Evolutionary conservation across 495 filamentous ascomycete genomes (phyloP).

Genomic region (Lepidopterella palustris): DNA sequence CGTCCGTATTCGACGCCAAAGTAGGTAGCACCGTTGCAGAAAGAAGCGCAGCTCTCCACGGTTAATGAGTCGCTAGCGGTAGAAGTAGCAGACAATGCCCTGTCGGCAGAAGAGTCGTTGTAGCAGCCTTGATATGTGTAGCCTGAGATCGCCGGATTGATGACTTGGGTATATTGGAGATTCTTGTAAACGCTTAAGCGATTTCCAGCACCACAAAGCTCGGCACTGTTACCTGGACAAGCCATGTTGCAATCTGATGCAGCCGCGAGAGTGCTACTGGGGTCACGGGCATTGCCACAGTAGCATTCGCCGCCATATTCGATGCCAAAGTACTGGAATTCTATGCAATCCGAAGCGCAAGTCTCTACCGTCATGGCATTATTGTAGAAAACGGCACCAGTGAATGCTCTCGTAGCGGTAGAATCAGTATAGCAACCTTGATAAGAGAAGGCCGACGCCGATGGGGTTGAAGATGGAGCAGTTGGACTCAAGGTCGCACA

Average conservation of each 20-base stretch:
- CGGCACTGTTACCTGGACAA: slow-evolving; percentile 22
- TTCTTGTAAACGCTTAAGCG: slow-evolving; percentile 24
- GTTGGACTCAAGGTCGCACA: slow-evolving; percentile 25
- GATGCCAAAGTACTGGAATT: slow-evolving; percentile 18
- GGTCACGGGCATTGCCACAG: slow-evolving; percentile 24
- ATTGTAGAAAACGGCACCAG: slow-evolving; percentile 1
- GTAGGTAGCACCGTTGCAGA: slow-evolving; percentile 33
- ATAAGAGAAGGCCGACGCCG: slow-evolving; percentile 15
- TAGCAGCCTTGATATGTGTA: slow-evolving; percentile 26
- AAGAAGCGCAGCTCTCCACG: slow-evolving; percentile 30
- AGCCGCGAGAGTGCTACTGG: slow-evolving; percentile 7
- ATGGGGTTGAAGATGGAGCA: slow-evolving; percentile 30
- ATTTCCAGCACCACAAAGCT: slow-evolving; percentile 27
- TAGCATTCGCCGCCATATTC: slow-evolving; percentile 31
- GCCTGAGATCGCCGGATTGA: slow-evolving; percentile 6
- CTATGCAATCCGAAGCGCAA: slow-evolving; percentile 17
- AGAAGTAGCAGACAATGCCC: slow-evolving; percentile 10
- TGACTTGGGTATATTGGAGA: slow-evolving; percentile 3
- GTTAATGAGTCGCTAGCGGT: slow-evolving; percentile 22
- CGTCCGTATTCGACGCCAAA: slow-evolving; percentile 37
- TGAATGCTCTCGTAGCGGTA: slow-evolving; percentile 9
- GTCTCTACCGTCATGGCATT: slow-evolving; percentile 21
- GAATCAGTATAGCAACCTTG: slow-evolving; percentile 25
- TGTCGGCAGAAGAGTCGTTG: slow-evolving; percentile 10
- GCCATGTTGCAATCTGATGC: slow-evolving; percentile 37